Evolutionary conservation across 2,329 filamentous ascomycete genomes (phyloP).

Genomic region (Acephala macrosclerotiorum): DNA sequence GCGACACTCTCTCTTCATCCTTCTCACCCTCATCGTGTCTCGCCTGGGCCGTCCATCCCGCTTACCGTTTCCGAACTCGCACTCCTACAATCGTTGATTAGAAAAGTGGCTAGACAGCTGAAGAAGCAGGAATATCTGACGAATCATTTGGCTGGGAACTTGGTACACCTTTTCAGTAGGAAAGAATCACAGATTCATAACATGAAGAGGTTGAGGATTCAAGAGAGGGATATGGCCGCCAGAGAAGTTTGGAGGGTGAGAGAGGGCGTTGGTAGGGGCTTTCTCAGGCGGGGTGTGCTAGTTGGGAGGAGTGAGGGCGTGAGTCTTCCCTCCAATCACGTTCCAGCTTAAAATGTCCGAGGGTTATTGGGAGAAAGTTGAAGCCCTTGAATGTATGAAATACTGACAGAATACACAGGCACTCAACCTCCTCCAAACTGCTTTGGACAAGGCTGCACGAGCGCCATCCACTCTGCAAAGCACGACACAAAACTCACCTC

Average conservation of each 20-base stretch:
- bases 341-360: background rate
- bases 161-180: conserved; percentile 10
- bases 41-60: background rate
- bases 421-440: conserved; percentile 2
- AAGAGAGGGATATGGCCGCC: background rate
- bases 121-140: conserved; percentile 19
- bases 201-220: background rate
- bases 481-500: background rate
- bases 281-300: background rate
- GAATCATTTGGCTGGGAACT: conserved; percentile 15
- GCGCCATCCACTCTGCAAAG: background rate
- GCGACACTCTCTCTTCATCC: conserved; percentile 3
- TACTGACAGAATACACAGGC: background rate
- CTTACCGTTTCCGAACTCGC: conserved; percentile 7
- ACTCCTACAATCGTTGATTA: conserved; percentile 7
- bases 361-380: background rate
- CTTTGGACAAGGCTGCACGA: background rate
- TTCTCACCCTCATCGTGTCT: background rate
- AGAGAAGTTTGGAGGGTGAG: conserved; percentile 1
- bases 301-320: conserved; percentile 5
- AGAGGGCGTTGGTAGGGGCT: background rate
- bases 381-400: background rate
- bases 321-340: background rate
- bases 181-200: conserved; percentile 15
- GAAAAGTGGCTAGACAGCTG: background rate